phyloP scores from a whole-genome alignment of 1,284 basidiomycete genomes.

The Heterobasidion parviporum region DNA sequence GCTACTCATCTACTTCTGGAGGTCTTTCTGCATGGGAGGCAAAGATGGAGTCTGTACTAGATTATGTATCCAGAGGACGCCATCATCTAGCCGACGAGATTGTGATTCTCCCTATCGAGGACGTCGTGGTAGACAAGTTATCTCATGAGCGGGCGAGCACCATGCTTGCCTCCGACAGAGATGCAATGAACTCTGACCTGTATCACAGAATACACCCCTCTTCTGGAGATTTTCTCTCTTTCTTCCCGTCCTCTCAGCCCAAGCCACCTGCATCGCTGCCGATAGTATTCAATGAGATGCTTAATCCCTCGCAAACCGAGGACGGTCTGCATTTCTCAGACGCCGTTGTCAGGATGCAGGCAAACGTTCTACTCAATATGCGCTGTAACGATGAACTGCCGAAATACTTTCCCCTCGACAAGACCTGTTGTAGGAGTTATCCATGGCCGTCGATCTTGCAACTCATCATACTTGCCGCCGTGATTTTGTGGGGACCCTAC shows the following conservation, averaged over 20 bases:
- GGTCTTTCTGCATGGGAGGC: slow-evolving; percentile 73
- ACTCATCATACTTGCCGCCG: slow-evolving; percentile 40
- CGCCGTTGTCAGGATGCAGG: slow-evolving; percentile 58
- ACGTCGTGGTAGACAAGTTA: slow-evolving; percentile 52
- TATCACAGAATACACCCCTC: slow-evolving; percentile 52
- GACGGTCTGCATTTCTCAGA: slow-evolving; percentile 82
- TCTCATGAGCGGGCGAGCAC: slow-evolving; percentile 52
- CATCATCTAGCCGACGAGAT: slow-evolving; percentile 56
- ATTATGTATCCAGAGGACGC: slow-evolving; percentile 31
- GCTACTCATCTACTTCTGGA: slow-evolving; percentile 59
- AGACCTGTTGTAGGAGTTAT: slow-evolving; percentile 79
- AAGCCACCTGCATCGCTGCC: slow-evolving; percentile 49
- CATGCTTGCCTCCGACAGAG: slow-evolving; percentile 70
- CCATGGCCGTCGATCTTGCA: slow-evolving; percentile 61
- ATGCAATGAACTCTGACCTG: slow-evolving; percentile 84
- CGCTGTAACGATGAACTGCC: slow-evolving; percentile 73
- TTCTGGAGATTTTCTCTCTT: slow-evolving; percentile 17
- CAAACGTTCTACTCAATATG: slow-evolving; percentile 73
- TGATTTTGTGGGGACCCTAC: slow-evolving; percentile 51
- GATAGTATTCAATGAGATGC: slow-evolving; percentile 70
- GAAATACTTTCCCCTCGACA: slow-evolving; percentile 64
- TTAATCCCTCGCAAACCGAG: slow-evolving; percentile 63
- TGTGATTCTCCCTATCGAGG: slow-evolving; percentile 73
- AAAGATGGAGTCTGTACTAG: slow-evolving; percentile 58
- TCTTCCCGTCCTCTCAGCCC: slow-evolving; percentile 20